Evolutionary conservation across 163 green algal species (phyloP).

Genomic region (Coccomyxa subellipsoidea): DNA sequence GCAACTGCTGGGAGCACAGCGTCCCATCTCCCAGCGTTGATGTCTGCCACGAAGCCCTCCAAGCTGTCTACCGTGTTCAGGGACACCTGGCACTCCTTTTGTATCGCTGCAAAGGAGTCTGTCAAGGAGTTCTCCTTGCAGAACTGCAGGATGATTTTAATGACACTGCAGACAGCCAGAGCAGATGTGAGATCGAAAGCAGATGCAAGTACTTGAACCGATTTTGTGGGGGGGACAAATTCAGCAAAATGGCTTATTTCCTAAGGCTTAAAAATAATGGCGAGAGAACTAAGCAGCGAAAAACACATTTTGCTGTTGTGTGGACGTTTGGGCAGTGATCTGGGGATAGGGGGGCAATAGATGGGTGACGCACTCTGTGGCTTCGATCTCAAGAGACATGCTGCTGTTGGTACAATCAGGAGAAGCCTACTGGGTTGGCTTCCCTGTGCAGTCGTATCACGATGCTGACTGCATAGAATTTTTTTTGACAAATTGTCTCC

Average conservation of each 20-base stretch:
- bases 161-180: constrained; percentile 65
- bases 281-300: no score
- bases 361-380: constrained; percentile 72
- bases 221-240: no score
- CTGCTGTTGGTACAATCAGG: background rate
- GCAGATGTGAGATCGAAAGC: no score
- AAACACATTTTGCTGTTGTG: no score
- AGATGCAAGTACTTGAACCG: no score
- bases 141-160: constrained; percentile 97
- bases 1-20: constrained; percentile 82
- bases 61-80: constrained; percentile 90
- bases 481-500: no score
- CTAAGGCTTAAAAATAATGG: no score
- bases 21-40: constrained; percentile 90
- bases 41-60: constrained; percentile 86
- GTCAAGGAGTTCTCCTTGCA: constrained; percentile 93
- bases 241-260: no score
- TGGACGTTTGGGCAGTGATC: no score
- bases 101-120: constrained; percentile 86
- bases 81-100: constrained; percentile 88
- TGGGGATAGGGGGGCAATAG: background rate
- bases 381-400: constrained; percentile 78
- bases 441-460: no score
- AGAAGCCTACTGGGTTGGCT: no score
- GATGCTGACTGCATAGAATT: no score